Conservation (phyloP, 23 red algal species). For the Agarophyton chilense region DNA sequence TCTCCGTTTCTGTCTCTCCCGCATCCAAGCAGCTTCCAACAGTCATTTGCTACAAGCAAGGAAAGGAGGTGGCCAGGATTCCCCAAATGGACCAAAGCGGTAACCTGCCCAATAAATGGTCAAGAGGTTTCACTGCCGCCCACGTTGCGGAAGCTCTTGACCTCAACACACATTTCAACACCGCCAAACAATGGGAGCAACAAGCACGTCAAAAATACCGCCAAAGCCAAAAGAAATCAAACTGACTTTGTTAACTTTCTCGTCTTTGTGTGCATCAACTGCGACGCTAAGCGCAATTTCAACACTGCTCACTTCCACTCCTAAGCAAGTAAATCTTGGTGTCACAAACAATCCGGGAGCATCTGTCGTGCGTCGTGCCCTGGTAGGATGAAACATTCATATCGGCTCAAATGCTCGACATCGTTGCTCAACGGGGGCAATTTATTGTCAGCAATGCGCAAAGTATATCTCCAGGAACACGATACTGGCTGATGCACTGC, state of each 20-base stretch:
- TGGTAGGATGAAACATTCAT: too few relatives aligned
- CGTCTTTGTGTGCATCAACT: too few relatives aligned
- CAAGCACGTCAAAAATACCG: constrained; percentile 39
- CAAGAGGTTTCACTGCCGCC: constrained; percentile 49
- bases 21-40: constrained; percentile 67
- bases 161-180: constrained; percentile 30
- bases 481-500: too few relatives aligned
- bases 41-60: constrained; percentile 64
- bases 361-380: too few relatives aligned
- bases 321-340: too few relatives aligned
- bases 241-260: neutral
- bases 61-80: constrained; percentile 71
- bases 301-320: too few relatives aligned
- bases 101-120: constrained; percentile 36
- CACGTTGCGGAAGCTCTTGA: constrained; percentile 51
- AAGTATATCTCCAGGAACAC: too few relatives aligned
- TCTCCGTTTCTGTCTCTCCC: constrained; percentile 39
- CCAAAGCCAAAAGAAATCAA: constrained; percentile 37
- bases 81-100: constrained; percentile 26
- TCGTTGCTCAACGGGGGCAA: too few relatives aligned
- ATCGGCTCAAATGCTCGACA: too few relatives aligned
- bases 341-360: too few relatives aligned
- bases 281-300: too few relatives aligned
- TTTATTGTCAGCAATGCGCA: too few relatives aligned
- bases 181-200: constrained; percentile 64